Percentiles rank a stretch among this genome's conserved stretches.
These are phyloP conservation scores for Simplicillium sp. DNA, from an alignment of 2,329 filamentous ascomycete genomes.

Conservation along the genomic window DNA sequence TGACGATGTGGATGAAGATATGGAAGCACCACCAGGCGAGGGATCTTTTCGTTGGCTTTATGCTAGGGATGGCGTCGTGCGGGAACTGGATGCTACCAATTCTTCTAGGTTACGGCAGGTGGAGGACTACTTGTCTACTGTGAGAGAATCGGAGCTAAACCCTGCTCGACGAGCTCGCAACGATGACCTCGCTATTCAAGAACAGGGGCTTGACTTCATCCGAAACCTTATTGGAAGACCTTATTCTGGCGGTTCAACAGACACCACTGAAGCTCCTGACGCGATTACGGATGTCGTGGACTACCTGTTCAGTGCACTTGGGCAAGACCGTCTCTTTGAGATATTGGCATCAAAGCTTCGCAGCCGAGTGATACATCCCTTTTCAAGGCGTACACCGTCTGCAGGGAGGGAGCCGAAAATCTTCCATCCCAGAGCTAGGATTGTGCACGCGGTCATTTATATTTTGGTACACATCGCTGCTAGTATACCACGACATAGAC, in stretches of 20 bases:
- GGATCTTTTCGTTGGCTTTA: slow-evolving; percentile 30
- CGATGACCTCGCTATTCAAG: slow-evolving; percentile 78
- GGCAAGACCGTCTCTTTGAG: slow-evolving; percentile 69
- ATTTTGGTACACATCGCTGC: slow-evolving; percentile 85
- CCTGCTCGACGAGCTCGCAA: slow-evolving; percentile 58
- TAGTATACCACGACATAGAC: slow-evolving; percentile 66
- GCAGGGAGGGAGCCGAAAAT: slow-evolving; percentile 34
- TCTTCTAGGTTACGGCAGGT: slow-evolving; percentile 37
- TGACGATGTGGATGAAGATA: slow-evolving; percentile 46
- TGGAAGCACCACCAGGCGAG: slow-evolving; percentile 43
- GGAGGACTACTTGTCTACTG: slow-evolving; percentile 36
- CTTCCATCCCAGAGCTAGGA: slow-evolving; percentile 52
- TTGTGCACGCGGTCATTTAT: slow-evolving; percentile 69
- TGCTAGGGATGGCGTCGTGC: slow-evolving; percentile 18
- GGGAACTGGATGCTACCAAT: slow-evolving; percentile 21
- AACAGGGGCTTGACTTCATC: slow-evolving; percentile 83
- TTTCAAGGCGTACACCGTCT: slow-evolving; percentile 29
- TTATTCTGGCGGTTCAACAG: slow-evolving; percentile 36
- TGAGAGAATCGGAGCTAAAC: slow-evolving; percentile 60
- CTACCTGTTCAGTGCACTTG: slow-evolving; percentile 66
- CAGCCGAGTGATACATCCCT: slow-evolving; percentile 45
- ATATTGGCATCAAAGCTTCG: slow-evolving; percentile 72
- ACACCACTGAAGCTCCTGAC: slow-evolving; percentile 23
- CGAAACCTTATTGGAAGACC: slow-evolving; percentile 73
- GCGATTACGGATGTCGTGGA: slow-evolving; percentile 71